Conservation (phyloP, 305 asterid species). For the Fraxinus sp. region DNA sequence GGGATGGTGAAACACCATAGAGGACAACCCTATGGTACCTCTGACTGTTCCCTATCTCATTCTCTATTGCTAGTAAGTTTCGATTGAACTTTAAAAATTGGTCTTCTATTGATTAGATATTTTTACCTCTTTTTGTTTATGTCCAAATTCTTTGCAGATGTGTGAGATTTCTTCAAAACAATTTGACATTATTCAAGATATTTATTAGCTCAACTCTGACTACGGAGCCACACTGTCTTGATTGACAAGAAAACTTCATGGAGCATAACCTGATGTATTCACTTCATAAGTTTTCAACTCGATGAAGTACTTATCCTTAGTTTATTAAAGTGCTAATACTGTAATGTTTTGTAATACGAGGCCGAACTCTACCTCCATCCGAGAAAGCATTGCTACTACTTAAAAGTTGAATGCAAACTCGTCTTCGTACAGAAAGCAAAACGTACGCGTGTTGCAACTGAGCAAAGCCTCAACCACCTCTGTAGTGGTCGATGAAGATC, state of each 20-base stretch:
- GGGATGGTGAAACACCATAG: background rate
- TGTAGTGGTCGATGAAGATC: background rate
- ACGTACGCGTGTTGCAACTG: background rate
- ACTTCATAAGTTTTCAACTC: background rate
- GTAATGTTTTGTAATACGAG: background rate
- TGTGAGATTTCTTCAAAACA: background rate
- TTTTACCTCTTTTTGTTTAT: no score
- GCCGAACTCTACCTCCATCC: background rate
- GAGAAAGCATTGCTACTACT: background rate
- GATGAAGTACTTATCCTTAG: background rate
- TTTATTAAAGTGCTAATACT: background rate
- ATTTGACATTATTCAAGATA: background rate
- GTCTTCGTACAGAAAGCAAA: background rate
- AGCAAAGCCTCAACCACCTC: background rate
- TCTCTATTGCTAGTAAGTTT: background rate
- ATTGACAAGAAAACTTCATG: no score
- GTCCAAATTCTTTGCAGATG: background rate
- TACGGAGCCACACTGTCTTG: no score
- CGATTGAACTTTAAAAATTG: background rate
- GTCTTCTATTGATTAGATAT: background rate
- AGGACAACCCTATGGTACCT: background rate
- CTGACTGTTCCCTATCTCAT: background rate
- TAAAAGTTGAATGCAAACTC: background rate
- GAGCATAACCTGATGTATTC: background rate
- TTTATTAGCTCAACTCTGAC: no score